phyloP scores from a whole-genome alignment of 129 eudicot species.

The Chrysanthemum makinoi region DNA sequence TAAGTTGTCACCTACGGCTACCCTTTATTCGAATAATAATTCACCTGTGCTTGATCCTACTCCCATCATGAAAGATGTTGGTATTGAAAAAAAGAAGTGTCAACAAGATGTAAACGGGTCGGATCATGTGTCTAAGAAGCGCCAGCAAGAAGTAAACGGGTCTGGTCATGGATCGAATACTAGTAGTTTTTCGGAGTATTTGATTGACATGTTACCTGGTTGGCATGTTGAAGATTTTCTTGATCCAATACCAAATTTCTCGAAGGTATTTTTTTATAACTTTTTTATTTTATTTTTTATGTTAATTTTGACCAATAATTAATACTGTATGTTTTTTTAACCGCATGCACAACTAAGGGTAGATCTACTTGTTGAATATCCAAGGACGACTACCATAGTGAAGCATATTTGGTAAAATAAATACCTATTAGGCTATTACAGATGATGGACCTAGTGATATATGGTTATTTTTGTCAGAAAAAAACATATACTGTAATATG shows the following conservation, averaged over 20 bases:
- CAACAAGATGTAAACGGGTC: constrained; percentile 30
- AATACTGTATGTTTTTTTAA: neutral
- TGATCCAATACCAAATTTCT: constrained; percentile 45
- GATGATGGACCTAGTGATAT: no score
- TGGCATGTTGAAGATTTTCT: constrained; percentile 92
- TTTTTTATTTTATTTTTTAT: neutral
- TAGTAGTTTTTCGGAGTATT: constrained; percentile 83
- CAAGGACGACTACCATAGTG: no score
- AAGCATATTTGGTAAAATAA: no score
- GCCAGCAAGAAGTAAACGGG: constrained; percentile 29
- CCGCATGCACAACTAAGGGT: no score
- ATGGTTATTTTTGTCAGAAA: no score
- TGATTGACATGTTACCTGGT: constrained; percentile 84
- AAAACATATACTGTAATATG: no score
- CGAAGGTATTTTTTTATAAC: constrained; percentile 36
- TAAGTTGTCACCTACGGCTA: constrained; percentile 52
- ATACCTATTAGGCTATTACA: no score
- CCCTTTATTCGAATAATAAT: constrained; percentile 32
- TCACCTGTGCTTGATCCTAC: constrained; percentile 7
- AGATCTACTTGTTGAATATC: no score
- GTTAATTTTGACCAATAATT: neutral
- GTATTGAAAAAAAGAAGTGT: constrained; percentile 3
- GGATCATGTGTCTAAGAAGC: constrained; percentile 24
- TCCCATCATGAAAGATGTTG: constrained; percentile 17
- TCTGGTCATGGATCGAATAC: constrained; percentile 34